phyloP scores from a whole-genome alignment of 495 filamentous ascomycete species.

The Lepraria neglecta region DNA sequence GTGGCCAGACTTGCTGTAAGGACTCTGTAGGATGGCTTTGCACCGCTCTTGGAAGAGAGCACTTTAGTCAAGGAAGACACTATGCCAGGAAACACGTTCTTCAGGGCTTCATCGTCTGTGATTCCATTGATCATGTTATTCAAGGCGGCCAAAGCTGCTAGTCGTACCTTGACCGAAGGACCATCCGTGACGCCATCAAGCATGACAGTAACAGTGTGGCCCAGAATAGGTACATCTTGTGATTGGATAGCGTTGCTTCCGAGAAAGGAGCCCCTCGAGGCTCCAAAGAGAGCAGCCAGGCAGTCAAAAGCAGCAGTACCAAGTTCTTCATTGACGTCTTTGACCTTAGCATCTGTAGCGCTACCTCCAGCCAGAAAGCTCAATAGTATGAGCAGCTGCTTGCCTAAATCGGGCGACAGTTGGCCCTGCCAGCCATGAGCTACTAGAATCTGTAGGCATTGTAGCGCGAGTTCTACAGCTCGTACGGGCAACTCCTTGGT shows the following conservation, averaged over 20 bases:
- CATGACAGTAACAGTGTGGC: slow-evolving; percentile 73
- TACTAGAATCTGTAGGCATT: slow-evolving; percentile 66
- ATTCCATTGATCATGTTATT: slow-evolving; percentile 55
- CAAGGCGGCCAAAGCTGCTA: slow-evolving; percentile 61
- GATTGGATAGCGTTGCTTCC: slow-evolving; percentile 40
- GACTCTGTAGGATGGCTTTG: slow-evolving; percentile 57
- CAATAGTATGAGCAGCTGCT: slow-evolving; percentile 79
- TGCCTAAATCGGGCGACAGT: slow-evolving; percentile 62
- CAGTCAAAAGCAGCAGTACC: slow-evolving; percentile 55
- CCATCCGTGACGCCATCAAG: slow-evolving; percentile 62
- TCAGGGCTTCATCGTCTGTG: slow-evolving; percentile 62
- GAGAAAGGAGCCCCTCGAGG: slow-evolving; percentile 26
- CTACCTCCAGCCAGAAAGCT: slow-evolving; percentile 73
- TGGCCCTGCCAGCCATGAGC: slow-evolving; percentile 67
- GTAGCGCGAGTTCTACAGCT: slow-evolving; percentile 67
- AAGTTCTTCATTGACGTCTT: slow-evolving; percentile 60
- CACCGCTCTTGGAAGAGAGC: slow-evolving; percentile 59
- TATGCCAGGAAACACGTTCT: slow-evolving; percentile 81
- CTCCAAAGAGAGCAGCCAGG: slow-evolving; percentile 46
- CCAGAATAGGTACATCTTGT: slow-evolving; percentile 69
- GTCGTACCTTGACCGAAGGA: slow-evolving; percentile 54
- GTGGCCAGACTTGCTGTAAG: slow-evolving; percentile 55
- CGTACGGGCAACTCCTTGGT: slow-evolving; percentile 64
- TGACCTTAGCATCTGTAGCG: slow-evolving; percentile 44
- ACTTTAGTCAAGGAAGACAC: slow-evolving; percentile 74